Conservation (phyloP, 345 rosid genomes). For the Streptanthus diversifolius region DNA sequence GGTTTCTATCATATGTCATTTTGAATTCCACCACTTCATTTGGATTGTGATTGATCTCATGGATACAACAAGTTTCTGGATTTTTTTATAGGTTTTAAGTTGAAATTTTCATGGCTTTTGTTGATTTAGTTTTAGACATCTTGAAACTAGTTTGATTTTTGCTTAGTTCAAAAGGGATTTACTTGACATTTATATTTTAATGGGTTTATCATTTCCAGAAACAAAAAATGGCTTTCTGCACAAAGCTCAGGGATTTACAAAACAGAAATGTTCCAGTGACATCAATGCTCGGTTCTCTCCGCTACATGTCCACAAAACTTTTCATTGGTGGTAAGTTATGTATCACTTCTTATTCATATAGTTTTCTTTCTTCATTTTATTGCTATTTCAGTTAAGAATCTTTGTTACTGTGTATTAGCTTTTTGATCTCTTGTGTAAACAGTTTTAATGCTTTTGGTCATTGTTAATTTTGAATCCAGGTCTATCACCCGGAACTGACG, state of each 20-base stretch:
- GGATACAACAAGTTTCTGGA: background rate
- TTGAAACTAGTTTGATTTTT: background rate
- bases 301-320: constrained; percentile 55
- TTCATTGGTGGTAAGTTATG: constrained; percentile 63
- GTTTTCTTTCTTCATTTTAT: background rate
- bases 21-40: too few species aligned
- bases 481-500: constrained; percentile 44
- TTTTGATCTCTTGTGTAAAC: background rate
- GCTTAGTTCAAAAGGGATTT: background rate
- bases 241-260: constrained; percentile 45
- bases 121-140: background rate
- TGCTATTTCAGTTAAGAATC: background rate
- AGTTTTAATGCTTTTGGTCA: constrained; percentile 9
- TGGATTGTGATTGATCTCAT: background rate
- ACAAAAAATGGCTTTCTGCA: constrained; percentile 57
- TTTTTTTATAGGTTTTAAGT: background rate
- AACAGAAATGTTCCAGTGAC: constrained; percentile 43
- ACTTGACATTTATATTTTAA: background rate
- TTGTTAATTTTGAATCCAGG: constrained; percentile 27
- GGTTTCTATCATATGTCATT: too few species aligned
- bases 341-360: background rate
- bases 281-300: constrained; percentile 53
- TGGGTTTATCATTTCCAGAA: constrained; percentile 7
- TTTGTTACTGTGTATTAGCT: background rate
- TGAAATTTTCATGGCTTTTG: background rate